Base-by-base conservation (phyloP, 768 basidiomycete species). In the Melanogaster broomeanus region DNA sequence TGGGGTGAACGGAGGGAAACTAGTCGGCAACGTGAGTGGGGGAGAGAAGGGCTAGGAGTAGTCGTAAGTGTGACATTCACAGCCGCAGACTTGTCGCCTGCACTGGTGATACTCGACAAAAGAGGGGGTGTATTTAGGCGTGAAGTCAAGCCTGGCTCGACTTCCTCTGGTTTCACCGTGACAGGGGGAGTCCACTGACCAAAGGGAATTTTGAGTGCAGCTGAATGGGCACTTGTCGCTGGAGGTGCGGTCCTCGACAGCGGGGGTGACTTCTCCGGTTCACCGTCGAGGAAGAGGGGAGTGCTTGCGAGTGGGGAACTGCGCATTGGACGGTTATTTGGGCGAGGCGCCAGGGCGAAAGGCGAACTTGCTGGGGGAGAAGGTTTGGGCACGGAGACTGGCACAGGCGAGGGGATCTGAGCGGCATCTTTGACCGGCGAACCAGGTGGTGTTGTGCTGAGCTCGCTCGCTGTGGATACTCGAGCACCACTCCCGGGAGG, bases 221-320 rank as follows among this genome's bases (percentile, higher is more conserved):
- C 72, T 4, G 74, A 70, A 8, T 65, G 73, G 42, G 69, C 73
- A 13, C 58, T 41, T 10, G 53, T 46, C 1, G 7, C 9, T 13
- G 64, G 56, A 22, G 64, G 61, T 40, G 60, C 53, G 9, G 63
- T 47, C 51, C 60, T 61, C 19, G 58, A 50, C 43, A 38, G 51
- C 24, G 42, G 53, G 18, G 45, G 60, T 28, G 40, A 21, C n/a
- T 49, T 58, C 28, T 42, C 54, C 11, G 57, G 47, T 31, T 69
- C 66, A 16, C 68, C 68, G 9, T 80, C 80, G 15, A 78, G 78
- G 19, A 74, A 80, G 49, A 72, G 72, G 46, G 82, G 72, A 6
- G 76, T 73, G 50, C 68, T 82, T 4, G 89, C 84, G 43, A 91
- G 72, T 2, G 90, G 90, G 3, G 90, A 90, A 57, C 90, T 91